Conservation (phyloP, 345 rosid species). For the Eucalyptus microcorys region DNA sequence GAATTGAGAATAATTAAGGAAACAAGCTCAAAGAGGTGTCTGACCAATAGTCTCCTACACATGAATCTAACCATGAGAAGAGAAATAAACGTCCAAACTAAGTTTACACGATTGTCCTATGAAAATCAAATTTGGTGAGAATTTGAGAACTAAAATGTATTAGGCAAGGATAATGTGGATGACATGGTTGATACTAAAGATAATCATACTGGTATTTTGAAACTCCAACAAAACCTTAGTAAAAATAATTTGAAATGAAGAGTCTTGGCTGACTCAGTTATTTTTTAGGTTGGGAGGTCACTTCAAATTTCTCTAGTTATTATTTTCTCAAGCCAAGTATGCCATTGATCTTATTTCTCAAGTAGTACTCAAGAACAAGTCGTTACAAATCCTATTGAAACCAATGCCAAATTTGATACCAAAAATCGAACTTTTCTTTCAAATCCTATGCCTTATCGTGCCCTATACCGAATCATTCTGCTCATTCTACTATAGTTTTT, state of each 20-base stretch:
- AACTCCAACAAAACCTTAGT: background rate
- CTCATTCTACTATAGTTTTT: background rate
- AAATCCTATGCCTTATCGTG: background rate
- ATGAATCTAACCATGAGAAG: background rate
- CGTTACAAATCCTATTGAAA: background rate
- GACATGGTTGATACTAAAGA: background rate
- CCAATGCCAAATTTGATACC: background rate
- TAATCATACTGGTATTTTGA: background rate
- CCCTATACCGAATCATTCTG: accelerated
- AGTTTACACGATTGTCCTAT: background rate
- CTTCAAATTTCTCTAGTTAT: background rate
- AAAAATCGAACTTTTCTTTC: background rate
- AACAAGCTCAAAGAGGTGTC: background rate
- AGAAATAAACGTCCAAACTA: background rate
- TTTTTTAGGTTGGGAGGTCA: background rate
- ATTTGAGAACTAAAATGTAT: background rate
- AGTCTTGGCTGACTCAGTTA: background rate
- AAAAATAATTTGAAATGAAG: too few species aligned
- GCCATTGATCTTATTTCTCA: background rate
- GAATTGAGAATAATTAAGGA: background rate
- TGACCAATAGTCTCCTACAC: background rate
- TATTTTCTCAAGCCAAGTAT: background rate
- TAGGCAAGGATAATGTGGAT: background rate
- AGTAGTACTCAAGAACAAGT: too few species aligned
- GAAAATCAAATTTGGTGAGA: background rate